A percentile compares a stretch with the other conserved stretches of the same genome.
Conservation (phyloP, 1,139 yeast genomes). For the Blastobotrys ciferrii region DNA sequence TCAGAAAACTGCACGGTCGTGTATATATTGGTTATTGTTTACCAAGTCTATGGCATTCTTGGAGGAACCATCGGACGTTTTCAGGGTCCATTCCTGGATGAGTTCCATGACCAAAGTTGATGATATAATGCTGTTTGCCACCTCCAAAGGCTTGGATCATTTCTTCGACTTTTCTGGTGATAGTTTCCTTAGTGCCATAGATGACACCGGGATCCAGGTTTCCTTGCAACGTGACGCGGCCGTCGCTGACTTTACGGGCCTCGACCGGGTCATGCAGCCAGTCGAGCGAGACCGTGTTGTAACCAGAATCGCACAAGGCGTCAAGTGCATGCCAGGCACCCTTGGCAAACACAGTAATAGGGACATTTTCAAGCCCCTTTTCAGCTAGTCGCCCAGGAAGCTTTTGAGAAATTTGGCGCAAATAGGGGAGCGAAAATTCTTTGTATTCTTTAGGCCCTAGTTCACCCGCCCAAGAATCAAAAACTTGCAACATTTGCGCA, state of each 20-base stretch:
- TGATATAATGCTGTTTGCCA: conserved; percentile 85
- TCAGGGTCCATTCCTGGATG: conserved; percentile 97
- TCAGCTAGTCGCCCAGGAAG: conserved; percentile 70
- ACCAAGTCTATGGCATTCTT: conserved; percentile 86
- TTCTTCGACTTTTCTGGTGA: conserved; percentile 73
- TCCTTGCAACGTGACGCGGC: conserved; percentile 88
- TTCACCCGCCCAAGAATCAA: conserved; percentile 98
- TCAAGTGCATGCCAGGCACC: conserved; percentile 98
- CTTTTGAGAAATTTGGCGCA: conserved; percentile 68
- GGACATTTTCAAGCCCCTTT: conserved; percentile 72
- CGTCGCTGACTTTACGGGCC: conserved; percentile 74
- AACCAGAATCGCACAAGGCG: conserved; percentile 78
- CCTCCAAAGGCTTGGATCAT: conserved; percentile 92
- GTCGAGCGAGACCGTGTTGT: conserved; percentile 84
- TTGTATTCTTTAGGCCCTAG: conserved; percentile 84
- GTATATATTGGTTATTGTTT: conserved; percentile 4
- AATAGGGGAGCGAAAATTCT: conserved; percentile 85
- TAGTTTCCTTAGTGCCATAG: conserved; percentile 82
- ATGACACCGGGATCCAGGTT: conserved; percentile 93
- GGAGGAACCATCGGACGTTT: conserved; percentile 73
- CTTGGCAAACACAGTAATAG: conserved; percentile 88
- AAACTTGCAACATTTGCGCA: conserved; percentile 94
- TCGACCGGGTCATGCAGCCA: conserved; percentile 87
- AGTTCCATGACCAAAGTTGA: conserved; percentile 96
- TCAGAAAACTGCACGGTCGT: too few relatives aligned